Evolutionary conservation across 176 grass and related monocot species (phyloP).

Genomic region (Coix lacrymajobi): DNA sequence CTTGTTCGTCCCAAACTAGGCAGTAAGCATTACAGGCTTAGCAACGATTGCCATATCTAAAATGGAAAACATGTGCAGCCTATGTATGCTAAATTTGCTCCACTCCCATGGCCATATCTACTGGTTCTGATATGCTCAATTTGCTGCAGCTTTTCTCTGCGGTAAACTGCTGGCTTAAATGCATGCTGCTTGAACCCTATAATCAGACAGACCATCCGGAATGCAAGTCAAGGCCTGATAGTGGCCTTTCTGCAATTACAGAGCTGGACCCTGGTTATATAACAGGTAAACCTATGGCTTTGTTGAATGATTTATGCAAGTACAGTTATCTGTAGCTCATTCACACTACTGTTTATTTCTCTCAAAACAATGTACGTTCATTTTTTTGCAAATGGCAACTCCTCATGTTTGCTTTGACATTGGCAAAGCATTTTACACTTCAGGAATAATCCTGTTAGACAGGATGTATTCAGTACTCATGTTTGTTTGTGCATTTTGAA

Average conservation of each 20-base stretch:
- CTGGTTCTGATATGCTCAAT: not conserved
- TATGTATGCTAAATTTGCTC: conserved; percentile 12
- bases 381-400: not conserved
- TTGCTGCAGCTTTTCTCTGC: conserved; percentile 80
- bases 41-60: not conserved
- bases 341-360: not conserved
- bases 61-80: not conserved
- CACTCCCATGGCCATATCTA: not conserved
- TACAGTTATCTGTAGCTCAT: not conserved
- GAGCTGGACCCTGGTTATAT: conserved; percentile 96
- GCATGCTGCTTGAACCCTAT: conserved; percentile 92
- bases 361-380: conserved; percentile 2
- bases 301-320: not conserved
- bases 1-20: conserved; percentile 1
- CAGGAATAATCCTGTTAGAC: not conserved
- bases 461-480: not conserved
- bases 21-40: not conserved
- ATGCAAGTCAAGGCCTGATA: conserved; percentile 94
- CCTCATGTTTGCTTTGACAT: not conserved
- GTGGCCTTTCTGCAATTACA: conserved; percentile 94
- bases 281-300: conserved; percentile 59
- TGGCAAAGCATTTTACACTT: not conserved
- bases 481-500: not conserved
- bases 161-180: conserved; percentile 96
- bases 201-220: conserved; percentile 87